phyloP scores from a whole-genome alignment of 495 filamentous ascomycete genomes.

The Xylaria longipes region DNA sequence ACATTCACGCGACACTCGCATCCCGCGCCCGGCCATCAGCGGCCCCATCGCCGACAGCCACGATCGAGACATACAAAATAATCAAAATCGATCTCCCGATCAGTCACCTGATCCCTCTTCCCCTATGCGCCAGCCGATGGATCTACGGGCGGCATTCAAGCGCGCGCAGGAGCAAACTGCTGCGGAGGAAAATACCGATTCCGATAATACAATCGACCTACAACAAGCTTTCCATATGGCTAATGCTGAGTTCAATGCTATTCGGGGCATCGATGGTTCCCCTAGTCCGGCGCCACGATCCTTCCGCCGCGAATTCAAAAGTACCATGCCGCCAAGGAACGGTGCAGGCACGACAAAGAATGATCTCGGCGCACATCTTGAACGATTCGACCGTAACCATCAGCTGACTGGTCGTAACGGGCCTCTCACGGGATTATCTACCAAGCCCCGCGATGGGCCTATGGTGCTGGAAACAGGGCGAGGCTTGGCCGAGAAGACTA shows the following conservation, averaged over 20 bases:
- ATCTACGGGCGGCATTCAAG: slow-evolving; percentile 48
- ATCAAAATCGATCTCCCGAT: slow-evolving; percentile 15
- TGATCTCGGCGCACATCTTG: slow-evolving; percentile 33
- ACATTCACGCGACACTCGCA: slow-evolving; percentile 41
- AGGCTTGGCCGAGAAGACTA: slow-evolving; percentile 43
- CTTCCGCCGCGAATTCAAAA: slow-evolving; percentile 41
- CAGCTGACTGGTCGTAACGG: slow-evolving; percentile 30
- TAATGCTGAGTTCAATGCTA: slow-evolving; percentile 35
- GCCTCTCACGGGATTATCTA: slow-evolving; percentile 37
- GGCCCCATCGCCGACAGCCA: slow-evolving; percentile 11
- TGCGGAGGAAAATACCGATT: slow-evolving; percentile 22
- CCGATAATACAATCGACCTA: slow-evolving; percentile 34
- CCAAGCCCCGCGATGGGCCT: slow-evolving; percentile 38
- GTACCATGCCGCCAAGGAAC: slow-evolving; percentile 24
- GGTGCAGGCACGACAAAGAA: slow-evolving; percentile 23
- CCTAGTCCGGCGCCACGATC: slow-evolving; percentile 55
- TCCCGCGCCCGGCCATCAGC: slow-evolving; percentile 44
- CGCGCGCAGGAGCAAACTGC: slow-evolving; percentile 51
- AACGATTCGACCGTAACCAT: slow-evolving; percentile 36
- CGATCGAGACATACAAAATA: slow-evolving; percentile 9
- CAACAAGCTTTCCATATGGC: slow-evolving; percentile 38
- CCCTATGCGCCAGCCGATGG: slow-evolving; percentile 45
- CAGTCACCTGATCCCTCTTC: slow-evolving; percentile 30
- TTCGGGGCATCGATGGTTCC: slow-evolving; percentile 46
- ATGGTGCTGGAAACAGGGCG: slow-evolving; percentile 45